phyloP scores from a whole-genome alignment of 129 eudicot genomes.

The Flaveria robusta region DNA sequence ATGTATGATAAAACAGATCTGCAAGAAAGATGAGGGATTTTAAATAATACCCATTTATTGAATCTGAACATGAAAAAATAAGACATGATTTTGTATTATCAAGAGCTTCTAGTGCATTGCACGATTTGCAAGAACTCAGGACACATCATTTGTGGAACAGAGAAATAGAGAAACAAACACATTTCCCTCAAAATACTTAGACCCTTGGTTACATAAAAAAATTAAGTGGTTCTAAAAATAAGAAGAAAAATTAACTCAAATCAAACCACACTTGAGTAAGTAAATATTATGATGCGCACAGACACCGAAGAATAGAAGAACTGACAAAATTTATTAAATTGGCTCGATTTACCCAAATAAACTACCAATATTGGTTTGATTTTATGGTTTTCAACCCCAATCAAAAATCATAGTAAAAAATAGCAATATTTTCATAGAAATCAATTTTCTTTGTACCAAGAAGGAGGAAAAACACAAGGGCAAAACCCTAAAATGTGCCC shows the following conservation, averaged over 20 bases:
- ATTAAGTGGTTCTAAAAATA: neutral
- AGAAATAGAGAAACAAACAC: neutral
- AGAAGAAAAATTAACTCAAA: neutral
- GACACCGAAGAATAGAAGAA: neutral
- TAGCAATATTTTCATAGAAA: neutral
- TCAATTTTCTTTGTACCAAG: neutral
- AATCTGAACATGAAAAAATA: too few species aligned
- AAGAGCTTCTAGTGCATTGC: too few species aligned
- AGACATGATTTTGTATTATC: too few species aligned
- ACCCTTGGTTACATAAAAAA: neutral
- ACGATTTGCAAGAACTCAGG: too few species aligned
- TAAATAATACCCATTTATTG: too few species aligned
- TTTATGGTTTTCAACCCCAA: constrained; percentile 27
- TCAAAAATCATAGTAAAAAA: neutral
- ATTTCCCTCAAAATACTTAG: neutral
- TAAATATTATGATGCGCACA: neutral
- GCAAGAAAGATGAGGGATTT: too few species aligned
- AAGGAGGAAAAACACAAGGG: constrained; percentile 2
- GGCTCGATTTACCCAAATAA: constrained; percentile 1
- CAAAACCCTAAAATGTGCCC: constrained; percentile 12
- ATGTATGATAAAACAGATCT: too few species aligned
- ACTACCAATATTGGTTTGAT: constrained; percentile 17
- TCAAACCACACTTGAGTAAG: neutral
- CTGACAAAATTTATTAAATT: neutral
- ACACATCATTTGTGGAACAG: too few species aligned